Evolutionary conservation across 2,329 filamentous ascomycete genomes (phyloP), one percentile per base, ranked within the genome.

Genomic region (Fusarium sp.): DNA sequence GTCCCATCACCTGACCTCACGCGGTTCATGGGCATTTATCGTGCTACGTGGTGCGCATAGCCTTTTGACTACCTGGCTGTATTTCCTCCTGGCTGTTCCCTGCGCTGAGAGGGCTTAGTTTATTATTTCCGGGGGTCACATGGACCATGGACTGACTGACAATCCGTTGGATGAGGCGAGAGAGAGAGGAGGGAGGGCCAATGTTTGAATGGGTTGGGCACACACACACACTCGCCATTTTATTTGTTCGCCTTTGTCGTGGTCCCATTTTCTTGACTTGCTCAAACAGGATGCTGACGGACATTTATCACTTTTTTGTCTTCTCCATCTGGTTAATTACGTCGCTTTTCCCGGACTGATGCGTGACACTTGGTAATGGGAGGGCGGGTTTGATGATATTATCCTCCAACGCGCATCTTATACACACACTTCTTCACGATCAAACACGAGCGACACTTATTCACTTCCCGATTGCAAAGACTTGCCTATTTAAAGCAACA

Each of bases 1-100:
- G 42, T 16, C 42, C n/a, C 54, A 57, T 71, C 64, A 67, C 50
- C 63, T 73, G 62, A 73, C 58, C 66, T 75, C 68, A 69, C 64
- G 62, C 71, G 66, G 54, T 68, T 69, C 50, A 18, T 27, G 34
- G 34, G 52, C 52, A 24, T 31, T 37, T 37, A 73, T 62, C 50
- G 66, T 69, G 64, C 65, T 67, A 71, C 65, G 27, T 59, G 47
- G 63, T 70, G 61, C 62, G 59, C 59, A 62, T 62, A 22, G 59
- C 29, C 20, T 34, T 58, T 52, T 31, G 29, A n/a, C 35, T 40
- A 47, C 42, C 42, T 47, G 42, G 24, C 56, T 57, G 22, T n/a
- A 11, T 50, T 50, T 29, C 24, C 45, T 50, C 45, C 45, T 50
- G 45, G 24, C 45, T 29, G 45, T 50, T 24, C 24, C 10, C 18